Conservation (phyloP, 192 early-diverging fungal genomes). For the Chytriomyces confervae region DNA sequence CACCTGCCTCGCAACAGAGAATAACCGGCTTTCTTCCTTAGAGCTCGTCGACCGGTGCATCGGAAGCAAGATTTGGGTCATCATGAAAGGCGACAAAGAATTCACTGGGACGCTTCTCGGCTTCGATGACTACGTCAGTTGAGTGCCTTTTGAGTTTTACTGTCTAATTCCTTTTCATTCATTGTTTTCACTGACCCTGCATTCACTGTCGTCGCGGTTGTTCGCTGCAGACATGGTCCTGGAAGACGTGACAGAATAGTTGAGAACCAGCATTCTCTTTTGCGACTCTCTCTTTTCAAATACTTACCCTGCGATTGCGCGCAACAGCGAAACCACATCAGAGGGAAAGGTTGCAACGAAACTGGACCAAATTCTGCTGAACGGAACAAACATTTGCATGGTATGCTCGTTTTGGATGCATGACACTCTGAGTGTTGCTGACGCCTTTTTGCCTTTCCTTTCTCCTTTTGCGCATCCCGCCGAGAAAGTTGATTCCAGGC, state of each 20-base stretch:
- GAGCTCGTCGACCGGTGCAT: constrained; percentile 99
- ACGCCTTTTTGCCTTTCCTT: not conserved
- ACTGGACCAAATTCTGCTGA: constrained; percentile 89
- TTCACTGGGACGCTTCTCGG: constrained; percentile 93
- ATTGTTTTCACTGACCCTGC: not conserved
- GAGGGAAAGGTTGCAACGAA: constrained; percentile 78
- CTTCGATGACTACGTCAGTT: constrained; percentile 98
- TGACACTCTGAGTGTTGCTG: not conserved
- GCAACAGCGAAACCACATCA: constrained; percentile 73
- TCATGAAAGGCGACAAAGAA: constrained; percentile 97
- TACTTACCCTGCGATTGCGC: not conserved
- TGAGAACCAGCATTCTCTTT: constrained; percentile 1
- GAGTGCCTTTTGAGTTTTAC: constrained; percentile 33
- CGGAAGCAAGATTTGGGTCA: constrained; percentile 94
- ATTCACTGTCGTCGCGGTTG: not conserved
- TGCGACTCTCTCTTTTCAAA: constrained; percentile 4
- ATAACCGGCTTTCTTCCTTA: constrained; percentile 37
- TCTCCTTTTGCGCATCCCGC: not conserved
- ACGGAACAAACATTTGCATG: constrained; percentile 98
- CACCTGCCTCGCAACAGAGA: not conserved
- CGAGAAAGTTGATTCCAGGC: constrained; percentile 48
- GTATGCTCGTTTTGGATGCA: constrained; percentile 46
- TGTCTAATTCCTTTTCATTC: not conserved
- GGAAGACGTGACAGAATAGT: constrained; percentile 95
- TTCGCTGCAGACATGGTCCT: constrained; percentile 84